These are phyloP conservation scores for Rhizophora apiculata DNA, from an alignment of 345 rosid genomes.

Conservation along the genomic window DNA sequence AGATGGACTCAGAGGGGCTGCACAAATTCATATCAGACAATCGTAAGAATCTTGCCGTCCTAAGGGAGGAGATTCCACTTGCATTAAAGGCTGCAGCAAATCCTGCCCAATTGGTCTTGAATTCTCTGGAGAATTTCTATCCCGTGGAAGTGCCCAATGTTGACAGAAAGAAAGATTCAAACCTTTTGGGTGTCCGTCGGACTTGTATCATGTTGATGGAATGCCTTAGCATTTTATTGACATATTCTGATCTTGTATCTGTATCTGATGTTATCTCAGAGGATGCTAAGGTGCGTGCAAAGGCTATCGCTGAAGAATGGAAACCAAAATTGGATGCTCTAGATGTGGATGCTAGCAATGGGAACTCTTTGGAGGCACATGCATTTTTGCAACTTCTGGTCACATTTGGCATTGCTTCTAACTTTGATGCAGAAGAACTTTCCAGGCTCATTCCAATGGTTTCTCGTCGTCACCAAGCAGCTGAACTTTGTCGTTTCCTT, in stretches of 20 bases:
- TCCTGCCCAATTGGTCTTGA: constrained; percentile 76
- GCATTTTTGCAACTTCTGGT: constrained; percentile 94
- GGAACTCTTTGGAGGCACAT: constrained; percentile 99
- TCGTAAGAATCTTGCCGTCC: constrained; percentile 88
- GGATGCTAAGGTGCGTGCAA: constrained; percentile 68
- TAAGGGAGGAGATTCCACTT: constrained; percentile 86
- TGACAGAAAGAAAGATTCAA: constrained; percentile 89
- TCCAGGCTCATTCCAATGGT: constrained; percentile 89
- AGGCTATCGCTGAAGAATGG: constrained; percentile 83
- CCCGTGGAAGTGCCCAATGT: constrained; percentile 47
- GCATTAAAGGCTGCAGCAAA: constrained; percentile 72
- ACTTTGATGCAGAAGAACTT: constrained; percentile 66
- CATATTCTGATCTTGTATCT: constrained; percentile 39
- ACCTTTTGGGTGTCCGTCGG: constrained; percentile 85
- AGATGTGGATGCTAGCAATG: constrained; percentile 83
- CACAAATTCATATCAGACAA: constrained; percentile 95
- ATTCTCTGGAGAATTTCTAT: constrained; percentile 82
- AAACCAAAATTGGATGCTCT: constrained; percentile 73
- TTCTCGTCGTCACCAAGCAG: constrained; percentile 97
- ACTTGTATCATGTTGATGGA: constrained; percentile 99
- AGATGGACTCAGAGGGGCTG: constrained; percentile 86
- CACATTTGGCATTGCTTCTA: constrained; percentile 81
- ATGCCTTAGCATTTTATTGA: constrained; percentile 78
- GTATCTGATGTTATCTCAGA: constrained; percentile 55
- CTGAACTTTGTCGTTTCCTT: constrained; percentile 86